Percentiles rank a stretch among this genome's conserved stretches.
These are phyloP conservation scores for Chaetomium tenue DNA, from an alignment of 495 filamentous ascomycete species.

Conservation along the genomic window DNA sequence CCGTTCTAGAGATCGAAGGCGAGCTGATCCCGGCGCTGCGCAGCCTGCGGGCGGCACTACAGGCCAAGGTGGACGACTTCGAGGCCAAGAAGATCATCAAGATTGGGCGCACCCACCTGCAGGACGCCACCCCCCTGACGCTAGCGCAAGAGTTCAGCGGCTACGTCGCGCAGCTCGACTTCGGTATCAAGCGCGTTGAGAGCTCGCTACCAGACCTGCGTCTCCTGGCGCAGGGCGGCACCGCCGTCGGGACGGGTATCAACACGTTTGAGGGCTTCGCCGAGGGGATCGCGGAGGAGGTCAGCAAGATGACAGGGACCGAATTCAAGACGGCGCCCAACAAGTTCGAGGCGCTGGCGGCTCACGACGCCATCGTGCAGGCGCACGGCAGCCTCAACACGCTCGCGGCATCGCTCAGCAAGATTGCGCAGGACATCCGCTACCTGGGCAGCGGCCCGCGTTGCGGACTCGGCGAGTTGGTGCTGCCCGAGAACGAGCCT, in stretches of 20 bases:
- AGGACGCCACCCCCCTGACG: conserved; percentile 95
- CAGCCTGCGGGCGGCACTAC: conserved; percentile 75
- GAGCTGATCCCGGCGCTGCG: conserved; percentile 78
- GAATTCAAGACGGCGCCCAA: conserved; percentile 96
- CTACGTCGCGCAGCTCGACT: conserved; percentile 90
- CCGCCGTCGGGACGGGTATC: conserved; percentile 93
- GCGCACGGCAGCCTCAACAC: conserved; percentile 92
- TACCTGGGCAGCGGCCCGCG: conserved; percentile 95
- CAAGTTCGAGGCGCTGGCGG: conserved; percentile 98
- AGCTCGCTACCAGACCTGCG: conserved; percentile 77
- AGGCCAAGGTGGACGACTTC: conserved; percentile 88
- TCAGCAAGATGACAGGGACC: conserved; percentile 85
- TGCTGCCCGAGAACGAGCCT: conserved; percentile 95
- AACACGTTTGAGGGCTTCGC: conserved; percentile 98
- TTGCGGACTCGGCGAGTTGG: conserved; percentile 90
- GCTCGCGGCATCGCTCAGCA: conserved; percentile 86
- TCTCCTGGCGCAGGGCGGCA: conserved; percentile 91
- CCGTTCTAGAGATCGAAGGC: conserved; percentile 87
- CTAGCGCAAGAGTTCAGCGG: conserved; percentile 98
- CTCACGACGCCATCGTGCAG: conserved; percentile 94
- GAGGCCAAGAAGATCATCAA: conserved; percentile 85
- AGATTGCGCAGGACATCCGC: conserved; percentile 97
- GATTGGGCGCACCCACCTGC: conserved; percentile 96
- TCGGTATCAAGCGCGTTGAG: conserved; percentile 85
- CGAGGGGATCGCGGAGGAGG: conserved; percentile 84